Conservation (phyloP, 768 basidiomycete genomes). For the Leccinum imitatum region DNA sequence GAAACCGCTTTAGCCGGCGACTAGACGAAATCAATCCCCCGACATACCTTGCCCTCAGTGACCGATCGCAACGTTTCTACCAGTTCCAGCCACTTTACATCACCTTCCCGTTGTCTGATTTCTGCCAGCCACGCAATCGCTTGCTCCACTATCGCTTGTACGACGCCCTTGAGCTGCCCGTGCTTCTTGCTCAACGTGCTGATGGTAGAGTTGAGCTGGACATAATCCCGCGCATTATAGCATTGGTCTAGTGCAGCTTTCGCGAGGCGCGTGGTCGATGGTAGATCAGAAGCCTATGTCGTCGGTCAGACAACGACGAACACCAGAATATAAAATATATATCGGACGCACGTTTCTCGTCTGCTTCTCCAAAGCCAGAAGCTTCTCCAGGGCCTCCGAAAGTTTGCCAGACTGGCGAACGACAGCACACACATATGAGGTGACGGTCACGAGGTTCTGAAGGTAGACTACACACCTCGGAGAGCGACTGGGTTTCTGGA, state of each 20-base stretch:
- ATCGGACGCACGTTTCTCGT: slow-evolving; percentile 73
- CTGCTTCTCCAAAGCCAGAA: slow-evolving; percentile 90
- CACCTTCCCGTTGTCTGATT: slow-evolving; percentile 64
- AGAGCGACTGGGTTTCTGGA: slow-evolving; percentile 62
- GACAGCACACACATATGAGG: slow-evolving; percentile 9
- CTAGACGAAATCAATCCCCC: not conserved
- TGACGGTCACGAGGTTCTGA: not conserved
- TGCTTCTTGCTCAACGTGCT: slow-evolving; percentile 87
- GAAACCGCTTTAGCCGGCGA: not conserved
- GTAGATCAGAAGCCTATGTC: slow-evolving; percentile 84
- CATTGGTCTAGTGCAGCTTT: slow-evolving; percentile 70
- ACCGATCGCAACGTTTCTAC: slow-evolving; percentile 87
- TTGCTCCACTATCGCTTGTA: slow-evolving; percentile 90
- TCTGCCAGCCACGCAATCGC: slow-evolving; percentile 80
- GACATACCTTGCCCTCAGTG: slow-evolving; percentile 91
- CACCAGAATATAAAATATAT: not conserved
- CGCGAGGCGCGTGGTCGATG: slow-evolving; percentile 86
- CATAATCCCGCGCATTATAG: slow-evolving; percentile 69
- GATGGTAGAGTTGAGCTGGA: slow-evolving; percentile 68
- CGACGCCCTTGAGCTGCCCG: slow-evolving; percentile 88
- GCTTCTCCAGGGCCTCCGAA: slow-evolving; percentile 86
- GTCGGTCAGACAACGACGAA: not conserved
- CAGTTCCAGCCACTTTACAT: slow-evolving; percentile 79
- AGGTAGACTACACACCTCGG: slow-evolving; percentile 54
- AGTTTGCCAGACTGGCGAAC: slow-evolving; percentile 69